Percentiles rank a stretch among this genome's conserved stretches.
phyloP scores from a whole-genome alignment of 805 yeast species.

The Wickerhamiella spandovensis region DNA sequence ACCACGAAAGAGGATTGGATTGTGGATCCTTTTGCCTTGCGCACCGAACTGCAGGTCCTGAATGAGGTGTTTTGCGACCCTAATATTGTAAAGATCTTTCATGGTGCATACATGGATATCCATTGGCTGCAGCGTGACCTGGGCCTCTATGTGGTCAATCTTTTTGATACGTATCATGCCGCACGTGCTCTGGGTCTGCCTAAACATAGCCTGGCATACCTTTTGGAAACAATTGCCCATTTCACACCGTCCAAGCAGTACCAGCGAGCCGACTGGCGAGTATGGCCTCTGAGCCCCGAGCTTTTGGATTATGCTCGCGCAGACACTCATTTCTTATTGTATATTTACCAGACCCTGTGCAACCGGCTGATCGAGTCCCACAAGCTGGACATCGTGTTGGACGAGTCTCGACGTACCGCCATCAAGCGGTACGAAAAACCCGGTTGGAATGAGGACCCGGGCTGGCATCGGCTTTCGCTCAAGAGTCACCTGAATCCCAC shows the following conservation, averaged over 20 bases:
- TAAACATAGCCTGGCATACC: constrained; percentile 68
- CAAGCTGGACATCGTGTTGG: constrained; percentile 38
- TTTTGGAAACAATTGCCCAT: constrained; percentile 65
- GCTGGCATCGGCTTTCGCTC: constrained; percentile 49
- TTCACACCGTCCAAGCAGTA: constrained; percentile 87
- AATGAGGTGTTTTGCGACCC: constrained; percentile 78
- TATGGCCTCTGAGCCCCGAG: constrained; percentile 64
- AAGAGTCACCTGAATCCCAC: constrained; percentile 48
- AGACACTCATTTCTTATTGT: constrained; percentile 82
- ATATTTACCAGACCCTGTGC: constrained; percentile 63
- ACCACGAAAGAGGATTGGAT: constrained; percentile 72
- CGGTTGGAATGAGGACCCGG: constrained; percentile 44
- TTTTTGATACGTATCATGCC: constrained; percentile 91
- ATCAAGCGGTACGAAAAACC: constrained; percentile 69
- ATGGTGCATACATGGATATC: constrained; percentile 95
- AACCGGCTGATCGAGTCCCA: constrained; percentile 42
- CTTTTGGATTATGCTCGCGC: constrained; percentile 84
- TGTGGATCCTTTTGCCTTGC: constrained; percentile 66
- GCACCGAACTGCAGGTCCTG: constrained; percentile 54
- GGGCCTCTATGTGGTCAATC: constrained; percentile 76
- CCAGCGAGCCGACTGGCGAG: constrained; percentile 94
- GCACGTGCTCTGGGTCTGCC: constrained; percentile 68
- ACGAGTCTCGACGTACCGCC: constrained; percentile 69
- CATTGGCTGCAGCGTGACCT: constrained; percentile 94
- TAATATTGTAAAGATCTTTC: constrained; percentile 68